Percentiles rank a stretch among this genome's conserved stretches.
Evolutionary conservation across 2,329 filamentous ascomycete genomes (phyloP).

Genomic region (Cryphonectria radicalis): DNA sequence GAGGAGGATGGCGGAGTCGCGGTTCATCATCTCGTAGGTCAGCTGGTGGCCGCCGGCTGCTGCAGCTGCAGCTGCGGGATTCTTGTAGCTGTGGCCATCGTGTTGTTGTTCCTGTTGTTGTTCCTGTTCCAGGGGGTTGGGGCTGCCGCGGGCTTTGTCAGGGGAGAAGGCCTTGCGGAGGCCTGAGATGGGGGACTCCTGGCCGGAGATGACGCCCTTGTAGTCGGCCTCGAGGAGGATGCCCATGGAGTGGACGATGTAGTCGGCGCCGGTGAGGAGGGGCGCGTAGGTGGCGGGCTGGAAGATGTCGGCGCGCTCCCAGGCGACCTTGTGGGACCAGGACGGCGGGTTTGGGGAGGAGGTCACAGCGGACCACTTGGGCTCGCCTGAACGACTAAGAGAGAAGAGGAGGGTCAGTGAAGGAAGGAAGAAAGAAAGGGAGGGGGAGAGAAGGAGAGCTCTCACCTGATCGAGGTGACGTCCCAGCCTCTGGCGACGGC

Average conservation of each 20-base stretch:
- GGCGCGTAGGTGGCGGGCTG: slow-evolving; percentile 78
- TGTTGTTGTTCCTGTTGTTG: slow-evolving; percentile 50
- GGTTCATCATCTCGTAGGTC: slow-evolving; percentile 97
- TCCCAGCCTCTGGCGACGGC: slow-evolving; percentile 86
- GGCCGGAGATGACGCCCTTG: slow-evolving; percentile 86
- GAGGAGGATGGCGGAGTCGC: slow-evolving; percentile 82
- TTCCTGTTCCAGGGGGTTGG: slow-evolving; percentile 39
- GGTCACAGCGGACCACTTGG: slow-evolving; percentile 81
- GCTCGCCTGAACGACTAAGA: slow-evolving; percentile 83
- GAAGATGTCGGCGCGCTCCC: slow-evolving; percentile 88
- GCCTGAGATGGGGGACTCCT: slow-evolving; percentile 79
- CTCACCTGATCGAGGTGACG: slow-evolving; percentile 87
- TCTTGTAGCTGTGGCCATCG: slow-evolving; percentile 61
- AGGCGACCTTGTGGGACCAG: slow-evolving; percentile 83
- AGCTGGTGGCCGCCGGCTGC: slow-evolving; percentile 59
- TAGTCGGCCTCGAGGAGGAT: slow-evolving; percentile 97
- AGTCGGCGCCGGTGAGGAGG: slow-evolving; percentile 76
- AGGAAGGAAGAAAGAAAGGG: not conserved
- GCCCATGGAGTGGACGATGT: slow-evolving; percentile 92
- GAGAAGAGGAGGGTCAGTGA: not conserved
- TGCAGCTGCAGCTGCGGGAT: slow-evolving; percentile 61
- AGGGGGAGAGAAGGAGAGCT: not conserved
- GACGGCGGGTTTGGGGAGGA: slow-evolving; percentile 69
- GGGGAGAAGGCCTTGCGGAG: slow-evolving; percentile 78
- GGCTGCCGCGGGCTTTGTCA: slow-evolving; percentile 61